Evolutionary conservation across 306 rosid genomes (phyloP).

Genomic region (Dalbergia oliveri): DNA sequence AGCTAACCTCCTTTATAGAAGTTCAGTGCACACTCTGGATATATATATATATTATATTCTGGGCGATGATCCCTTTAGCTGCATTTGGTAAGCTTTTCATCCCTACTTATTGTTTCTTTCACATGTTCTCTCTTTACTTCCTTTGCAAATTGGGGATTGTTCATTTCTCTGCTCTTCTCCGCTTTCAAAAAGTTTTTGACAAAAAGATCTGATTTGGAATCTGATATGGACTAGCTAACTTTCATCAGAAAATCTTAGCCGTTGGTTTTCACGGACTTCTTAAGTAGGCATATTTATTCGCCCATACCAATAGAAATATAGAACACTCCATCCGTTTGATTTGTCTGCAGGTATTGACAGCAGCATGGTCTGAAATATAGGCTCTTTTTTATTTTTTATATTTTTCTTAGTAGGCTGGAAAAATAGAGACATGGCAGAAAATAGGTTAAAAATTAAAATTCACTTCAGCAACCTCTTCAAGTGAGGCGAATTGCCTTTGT

Average conservation of each 20-base stretch:
- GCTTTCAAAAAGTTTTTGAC: neutral
- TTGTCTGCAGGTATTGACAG: neutral
- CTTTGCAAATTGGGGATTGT: conserved; percentile 34
- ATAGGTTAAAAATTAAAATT: neutral
- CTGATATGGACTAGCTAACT: conserved; percentile 41
- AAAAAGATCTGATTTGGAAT: conserved; percentile 48
- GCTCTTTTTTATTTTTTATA: neutral
- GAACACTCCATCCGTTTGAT: neutral
- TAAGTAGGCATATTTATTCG: conserved; percentile 4
- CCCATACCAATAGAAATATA: neutral
- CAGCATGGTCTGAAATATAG: conserved; percentile 26
- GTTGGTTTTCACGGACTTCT: conserved; percentile 37
- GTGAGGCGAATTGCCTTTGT: neutral
- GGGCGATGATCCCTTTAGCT: conserved; percentile 40
- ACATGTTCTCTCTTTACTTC: conserved; percentile 1
- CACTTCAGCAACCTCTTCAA: conserved; percentile 27
- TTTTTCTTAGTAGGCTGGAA: neutral
- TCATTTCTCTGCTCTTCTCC: conserved; percentile 25
- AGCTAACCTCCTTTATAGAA: conserved; percentile 44
- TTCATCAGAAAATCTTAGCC: conserved; percentile 41
- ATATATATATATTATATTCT: neutral
- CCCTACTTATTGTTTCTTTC: conserved; percentile 16
- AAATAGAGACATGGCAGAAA: neutral
- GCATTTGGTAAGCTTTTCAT: conserved; percentile 40
- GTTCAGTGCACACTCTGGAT: conserved; percentile 34